A percentile compares a stretch with the other conserved stretches of the same genome.
phyloP scores from a whole-genome alignment of 331 rosid genomes.

The Acacia concinna region DNA sequence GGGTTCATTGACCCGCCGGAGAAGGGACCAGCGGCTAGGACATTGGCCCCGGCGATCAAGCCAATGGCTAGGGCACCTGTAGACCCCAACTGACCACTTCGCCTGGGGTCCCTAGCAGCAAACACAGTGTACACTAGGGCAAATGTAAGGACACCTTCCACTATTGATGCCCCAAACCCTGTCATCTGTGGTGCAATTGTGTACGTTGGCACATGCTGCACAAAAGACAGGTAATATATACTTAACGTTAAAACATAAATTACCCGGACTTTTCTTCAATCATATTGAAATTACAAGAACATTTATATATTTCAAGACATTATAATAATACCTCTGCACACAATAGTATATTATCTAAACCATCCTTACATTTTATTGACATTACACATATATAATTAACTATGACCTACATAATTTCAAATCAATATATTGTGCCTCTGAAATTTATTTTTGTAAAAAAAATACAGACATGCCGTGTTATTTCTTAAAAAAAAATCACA shows the following conservation, averaged over 20 bases:
- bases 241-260: neutral
- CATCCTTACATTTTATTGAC: neutral
- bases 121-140: slow-evolving; percentile 69
- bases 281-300: neutral
- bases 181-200: slow-evolving; percentile 78
- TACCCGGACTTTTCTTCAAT: neutral
- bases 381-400: neutral
- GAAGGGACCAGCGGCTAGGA: slow-evolving; percentile 74
- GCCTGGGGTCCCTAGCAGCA: slow-evolving; percentile 65
- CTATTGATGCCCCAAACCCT: slow-evolving; percentile 83
- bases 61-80: slow-evolving; percentile 66
- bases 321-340: neutral
- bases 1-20: slow-evolving; percentile 91
- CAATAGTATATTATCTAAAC: neutral
- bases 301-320: neutral
- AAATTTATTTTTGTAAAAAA: neutral
- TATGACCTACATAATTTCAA: neutral
- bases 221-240: neutral
- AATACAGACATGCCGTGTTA: too few relatives aligned
- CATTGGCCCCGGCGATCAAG: slow-evolving; percentile 63
- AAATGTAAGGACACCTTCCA: slow-evolving; percentile 79
- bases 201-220: slow-evolving; percentile 66
- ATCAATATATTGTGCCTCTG: neutral
- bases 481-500: too few relatives aligned
- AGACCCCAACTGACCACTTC: slow-evolving; percentile 49